Evolutionary conservation across 352 stramenopile genomes (phyloP).

Genomic region (Thraustotheca clavata): DNA sequence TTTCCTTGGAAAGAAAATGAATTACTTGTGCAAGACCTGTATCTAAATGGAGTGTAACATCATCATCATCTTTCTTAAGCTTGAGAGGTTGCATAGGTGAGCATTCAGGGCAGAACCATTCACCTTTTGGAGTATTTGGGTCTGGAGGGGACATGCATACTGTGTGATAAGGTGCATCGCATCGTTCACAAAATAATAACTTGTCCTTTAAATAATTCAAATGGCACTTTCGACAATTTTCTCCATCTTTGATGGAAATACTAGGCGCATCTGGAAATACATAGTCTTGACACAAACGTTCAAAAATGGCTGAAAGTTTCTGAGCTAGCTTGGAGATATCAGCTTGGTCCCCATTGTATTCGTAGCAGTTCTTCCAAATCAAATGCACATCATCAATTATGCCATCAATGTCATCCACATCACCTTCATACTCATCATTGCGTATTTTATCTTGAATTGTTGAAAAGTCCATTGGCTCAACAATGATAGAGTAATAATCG

Average conservation of each 20-base stretch:
- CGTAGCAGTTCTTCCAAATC: conserved; percentile 82
- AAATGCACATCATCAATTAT: conserved; percentile 75
- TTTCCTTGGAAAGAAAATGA: conserved; percentile 58
- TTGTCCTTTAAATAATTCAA: conserved; percentile 58
- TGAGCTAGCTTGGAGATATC: conserved; percentile 68
- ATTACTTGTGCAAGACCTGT: conserved; percentile 50
- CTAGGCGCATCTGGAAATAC: conserved; percentile 40
- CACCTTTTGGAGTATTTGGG: conserved; percentile 38
- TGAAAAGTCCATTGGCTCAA: conserved; percentile 71
- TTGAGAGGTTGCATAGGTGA: conserved; percentile 40
- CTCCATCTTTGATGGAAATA: conserved; percentile 53
- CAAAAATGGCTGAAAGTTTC: conserved; percentile 69
- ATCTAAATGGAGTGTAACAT: conserved; percentile 33
- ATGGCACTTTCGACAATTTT: conserved; percentile 67
- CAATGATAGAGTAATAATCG: conserved; percentile 69
- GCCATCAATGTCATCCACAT: conserved; percentile 65
- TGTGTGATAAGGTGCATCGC: conserved; percentile 75
- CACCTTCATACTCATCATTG: conserved; percentile 78
- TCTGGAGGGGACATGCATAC: conserved; percentile 67
- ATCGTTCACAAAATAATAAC: conserved; percentile 68
- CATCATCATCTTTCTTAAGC: conserved; percentile 41
- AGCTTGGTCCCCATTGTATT: conserved; percentile 74
- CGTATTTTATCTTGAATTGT: conserved; percentile 79
- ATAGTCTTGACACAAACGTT: conserved; percentile 74
- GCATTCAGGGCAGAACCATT: conserved; percentile 76